Evolutionary conservation across 768 basidiomycete species (phyloP), one percentile per base, ranked within the genome.

Genomic region (Dacryopinax primogenitus): DNA sequence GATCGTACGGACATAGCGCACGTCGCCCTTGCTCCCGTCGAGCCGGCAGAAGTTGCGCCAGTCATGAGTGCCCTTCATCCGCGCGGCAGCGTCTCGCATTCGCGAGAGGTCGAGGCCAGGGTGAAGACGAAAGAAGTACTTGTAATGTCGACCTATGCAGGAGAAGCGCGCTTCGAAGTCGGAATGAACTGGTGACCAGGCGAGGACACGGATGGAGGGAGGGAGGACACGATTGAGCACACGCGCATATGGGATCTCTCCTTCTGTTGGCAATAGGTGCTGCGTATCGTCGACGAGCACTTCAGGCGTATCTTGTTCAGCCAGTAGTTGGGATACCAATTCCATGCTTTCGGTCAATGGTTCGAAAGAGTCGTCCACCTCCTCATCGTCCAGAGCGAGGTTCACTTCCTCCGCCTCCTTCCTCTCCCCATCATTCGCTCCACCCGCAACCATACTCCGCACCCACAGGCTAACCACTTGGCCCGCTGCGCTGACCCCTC

Each of bases 21-120:
- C 85, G 67, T 97, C 87, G 75, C 97, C 94, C 74, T 97, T 97
- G 34, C 84, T 81, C 0, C 91, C 83, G 72, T 98, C 95, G 23
- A 98, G 76, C 73, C 94, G 97, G 79, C 91, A 96, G 34, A 97
- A 80, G 72, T 98, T 98, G 16, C 94, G 84, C 71, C 96, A 98
- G 76, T 97, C 95, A 77, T 97, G 93, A 67, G 88, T 84, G 35
- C 95, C 95, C 32, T 92, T 74, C 61, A 99, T 79, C 4, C 81
- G 77, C 1, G 76, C 68, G 0, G 90, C 90, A 0, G 84, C 94
- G 34, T 82, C 79, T 67, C 81, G 82, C 93, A 98, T 97, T 51
- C 78, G 80, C 1, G 76, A 71, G 32, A 94, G 73, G 74, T 94
- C 83, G 64, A 97, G 84, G 33, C 76, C 76, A 9, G 74, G 71